Base-by-base conservation (phyloP, 176 grass and related monocot genomes). In the Triticum turgidum region DNA sequence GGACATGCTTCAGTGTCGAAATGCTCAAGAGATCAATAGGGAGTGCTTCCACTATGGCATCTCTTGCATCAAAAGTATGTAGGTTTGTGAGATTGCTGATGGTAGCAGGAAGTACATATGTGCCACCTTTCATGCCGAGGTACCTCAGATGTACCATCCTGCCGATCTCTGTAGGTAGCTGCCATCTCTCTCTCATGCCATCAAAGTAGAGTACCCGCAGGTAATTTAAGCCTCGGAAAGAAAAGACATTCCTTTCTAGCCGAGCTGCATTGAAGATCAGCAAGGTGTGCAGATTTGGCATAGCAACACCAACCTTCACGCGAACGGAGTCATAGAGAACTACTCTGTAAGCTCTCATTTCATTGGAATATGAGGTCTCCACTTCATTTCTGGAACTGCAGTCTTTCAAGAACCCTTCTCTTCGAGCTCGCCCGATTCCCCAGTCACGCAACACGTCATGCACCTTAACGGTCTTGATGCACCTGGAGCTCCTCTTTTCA, bases 61-160 rank as follows among this genome's bases (percentile, higher is more conserved):
- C 58, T 6, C 77, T 80, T 42, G 77, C 77, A 42, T 80, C 77
- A 80, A 80, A 80, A 80, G 58, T 80, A 27, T 64, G 77, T 59
- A 80, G 6, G 77, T 80, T 79, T 42, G 77, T 22, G 6, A 79
- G 77, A 41, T 62, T 62, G 17, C 59, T 18, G 6, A 80, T 14
- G 62, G 77, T 0, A 42, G 35, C 59, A 44, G 35, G 77, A 44
- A 64, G n/a, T 64, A 80, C 22, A 64, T 80, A 80, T 18, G 77
- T 64, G 59, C 77, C 77, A 27, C 77, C 59, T 80, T 64, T 80
- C 59, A 80, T 44, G 59, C 77, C 77, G 44, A 80, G 77, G 18
- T 79, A 79, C 58, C 77, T 79, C 13, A 79, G 77, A 24, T 79
- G 77, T 41, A 79, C n/a, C 77, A 79, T 79, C 7, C 18, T 0